Percentiles rank a stretch among this genome's conserved stretches.
Evolutionary conservation across 139 green algal genomes (phyloP).

Genomic region (Ulvella scutata): DNA sequence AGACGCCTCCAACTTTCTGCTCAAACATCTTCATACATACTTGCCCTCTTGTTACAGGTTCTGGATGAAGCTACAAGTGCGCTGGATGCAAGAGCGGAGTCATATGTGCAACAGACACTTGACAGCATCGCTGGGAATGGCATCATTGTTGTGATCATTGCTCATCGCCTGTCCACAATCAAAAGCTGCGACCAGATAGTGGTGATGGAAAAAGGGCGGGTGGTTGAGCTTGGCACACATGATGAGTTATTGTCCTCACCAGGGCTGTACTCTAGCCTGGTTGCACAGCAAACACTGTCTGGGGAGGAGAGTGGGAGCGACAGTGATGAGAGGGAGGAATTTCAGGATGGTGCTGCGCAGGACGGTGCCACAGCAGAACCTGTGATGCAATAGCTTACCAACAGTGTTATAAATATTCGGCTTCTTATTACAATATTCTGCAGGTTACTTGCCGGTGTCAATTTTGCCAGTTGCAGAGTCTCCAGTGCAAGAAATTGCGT

Average conservation of each 20-base stretch:
- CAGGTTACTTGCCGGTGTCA: no score
- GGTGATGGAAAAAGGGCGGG: conserved; percentile 35
- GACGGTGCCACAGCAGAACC: no score
- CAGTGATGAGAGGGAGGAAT: neutral
- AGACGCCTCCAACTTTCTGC: conserved; percentile 13
- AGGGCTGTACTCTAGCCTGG: conserved; percentile 45
- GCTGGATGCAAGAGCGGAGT: conserved; percentile 18
- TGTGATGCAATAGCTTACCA: no score
- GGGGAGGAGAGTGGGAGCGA: neutral
- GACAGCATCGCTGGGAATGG: conserved; percentile 28
- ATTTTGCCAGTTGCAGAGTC: no score
- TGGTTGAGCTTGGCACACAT: conserved; percentile 56
- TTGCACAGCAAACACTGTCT: conserved; percentile 33
- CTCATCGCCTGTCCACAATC: conserved; percentile 64
- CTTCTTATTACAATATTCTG: no score
- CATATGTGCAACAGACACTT: conserved; percentile 44
- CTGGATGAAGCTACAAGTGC: conserved; percentile 30
- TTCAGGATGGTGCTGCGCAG: no score
- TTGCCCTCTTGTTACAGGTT: conserved; percentile 9
- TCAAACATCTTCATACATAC: neutral
- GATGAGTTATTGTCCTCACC: conserved; percentile 21
- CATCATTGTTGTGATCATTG: conserved; percentile 59
- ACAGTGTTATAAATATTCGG: no score
- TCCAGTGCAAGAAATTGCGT: no score
- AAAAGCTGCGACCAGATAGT: conserved; percentile 50